Base-by-base conservation (phyloP, 75 land plant species). In the Isoetes taiwanensis region DNA sequence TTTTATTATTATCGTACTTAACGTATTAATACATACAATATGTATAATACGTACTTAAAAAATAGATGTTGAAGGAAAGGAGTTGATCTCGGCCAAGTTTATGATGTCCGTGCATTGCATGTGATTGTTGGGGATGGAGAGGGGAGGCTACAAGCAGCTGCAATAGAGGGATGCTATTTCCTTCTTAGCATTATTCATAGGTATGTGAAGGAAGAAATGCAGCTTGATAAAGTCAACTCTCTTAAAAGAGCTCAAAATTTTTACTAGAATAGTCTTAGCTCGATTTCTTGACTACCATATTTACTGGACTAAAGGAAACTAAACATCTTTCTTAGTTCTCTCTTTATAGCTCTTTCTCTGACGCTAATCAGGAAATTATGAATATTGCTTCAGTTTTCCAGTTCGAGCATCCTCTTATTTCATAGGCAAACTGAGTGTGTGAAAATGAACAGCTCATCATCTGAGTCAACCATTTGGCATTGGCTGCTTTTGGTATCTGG, bases 101-200 rank as follows among this genome's bases (percentile, higher is more conserved):
- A 80, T 66, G 97, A 91, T 79, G 88, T 88, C n/a, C 84, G 97
- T 56, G 97, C 97, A 28, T 48, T 91, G 61, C 76, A 94, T 42
- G 94, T 91, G 16, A 67, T 91, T 29, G 82, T 91, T 65, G 97
- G 97, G 34, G 97, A 91, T 75, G 90, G 80, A 38, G 69, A 75
- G 33, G 97, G 97, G 53, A 64, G 76, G 37, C 62, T 91, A 32
- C 94, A 83, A 71, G 94, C 79, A 46, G 78, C 84, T 67, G 97
- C 97, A 32, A 71, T 91, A 32, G 73, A 74, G 55, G 71, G 88
- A 29, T 91, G 97, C 74, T 91, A 91, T 63, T 80, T 41, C 53
- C 79, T 91, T 66, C 97, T 91, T n/a, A 63, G 79, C 61, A 82
- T 83, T 57, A 72, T 91, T 19, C 97, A 91, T 68, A 80, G 80